phyloP scores from a whole-genome alignment of 768 basidiomycete genomes.

The Boletus sp. region DNA sequence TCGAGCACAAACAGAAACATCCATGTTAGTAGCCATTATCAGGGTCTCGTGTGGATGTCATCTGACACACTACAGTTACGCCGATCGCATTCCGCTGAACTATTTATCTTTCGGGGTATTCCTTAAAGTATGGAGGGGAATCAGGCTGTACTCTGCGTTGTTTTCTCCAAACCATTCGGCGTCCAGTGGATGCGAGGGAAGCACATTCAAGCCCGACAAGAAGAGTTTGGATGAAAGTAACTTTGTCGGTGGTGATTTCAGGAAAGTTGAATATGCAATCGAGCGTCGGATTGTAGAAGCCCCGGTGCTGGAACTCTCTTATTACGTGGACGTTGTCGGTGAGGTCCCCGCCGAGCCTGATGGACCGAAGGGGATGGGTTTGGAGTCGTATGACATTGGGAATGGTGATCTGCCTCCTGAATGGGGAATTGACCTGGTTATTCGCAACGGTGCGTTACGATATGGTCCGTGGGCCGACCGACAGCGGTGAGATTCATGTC shows the following conservation, averaged over 20 bases:
- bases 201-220: slow-evolving; percentile 2
- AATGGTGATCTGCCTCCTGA: slow-evolving; percentile 89
- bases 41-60: not conserved
- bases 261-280: slow-evolving; percentile 78
- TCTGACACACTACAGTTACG: slow-evolving; percentile 22
- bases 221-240: slow-evolving; percentile 51
- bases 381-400: slow-evolving; percentile 66
- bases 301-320: slow-evolving; percentile 72
- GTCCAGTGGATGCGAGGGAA: slow-evolving; percentile 1
- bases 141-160: slow-evolving; percentile 42
- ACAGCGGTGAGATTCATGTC: slow-evolving; percentile 57
- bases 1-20: slow-evolving; percentile 55
- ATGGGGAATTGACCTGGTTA: slow-evolving; percentile 86
- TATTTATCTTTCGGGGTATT: slow-evolving; percentile 43
- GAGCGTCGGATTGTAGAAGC: slow-evolving; percentile 82
- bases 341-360: slow-evolving; percentile 51
- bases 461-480: slow-evolving; percentile 99
- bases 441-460: slow-evolving; percentile 70
- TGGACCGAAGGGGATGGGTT: slow-evolving; percentile 30
- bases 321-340: slow-evolving; percentile 85
- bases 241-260: slow-evolving; percentile 54
- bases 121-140: slow-evolving; percentile 54
- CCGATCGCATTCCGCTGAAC: slow-evolving; percentile 26
- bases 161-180: slow-evolving; percentile 22
- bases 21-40: slow-evolving; percentile 17